phyloP scores from a whole-genome alignment of 352 stramenopile genomes.

The Plasmopara muralis region DNA sequence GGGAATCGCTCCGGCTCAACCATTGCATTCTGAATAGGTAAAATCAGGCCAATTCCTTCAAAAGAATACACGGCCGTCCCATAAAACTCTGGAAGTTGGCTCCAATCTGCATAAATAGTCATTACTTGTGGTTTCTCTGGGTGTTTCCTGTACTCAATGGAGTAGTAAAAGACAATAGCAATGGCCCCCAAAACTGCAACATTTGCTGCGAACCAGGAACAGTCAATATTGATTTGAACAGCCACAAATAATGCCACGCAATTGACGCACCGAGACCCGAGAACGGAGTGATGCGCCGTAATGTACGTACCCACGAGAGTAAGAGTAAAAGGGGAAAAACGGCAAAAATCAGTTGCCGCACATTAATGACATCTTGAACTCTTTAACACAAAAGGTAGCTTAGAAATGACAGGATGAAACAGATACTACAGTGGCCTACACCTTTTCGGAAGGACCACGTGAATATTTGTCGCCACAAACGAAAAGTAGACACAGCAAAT shows the following conservation, averaged over 20 bases:
- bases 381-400: conserved; percentile 17
- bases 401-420: not conserved
- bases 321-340: conserved; percentile 63
- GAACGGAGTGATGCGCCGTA: conserved; percentile 71
- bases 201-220: conserved; percentile 36
- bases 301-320: conserved; percentile 70
- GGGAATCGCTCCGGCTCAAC: conserved; percentile 45
- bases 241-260: not conserved
- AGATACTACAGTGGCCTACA: conserved; percentile 10
- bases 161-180: conserved; percentile 81
- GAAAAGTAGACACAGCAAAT: conserved; percentile 85
- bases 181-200: conserved; percentile 56
- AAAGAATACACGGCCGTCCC: conserved; percentile 79
- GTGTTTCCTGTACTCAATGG: conserved; percentile 47
- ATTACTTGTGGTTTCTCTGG: conserved; percentile 19
- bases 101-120: conserved; percentile 26
- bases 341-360: conserved; percentile 69
- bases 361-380: conserved; percentile 49
- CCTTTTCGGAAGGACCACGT: conserved; percentile 59
- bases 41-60: conserved; percentile 67
- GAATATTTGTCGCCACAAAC: conserved; percentile 78
- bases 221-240: conserved; percentile 1
- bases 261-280: conserved; percentile 47
- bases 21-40: conserved; percentile 81
- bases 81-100: conserved; percentile 60